A percentile compares a stretch with the other conserved stretches of the same genome.
Conservation (phyloP, 2,329 filamentous ascomycete species). For the Penicillium fuscoglaucum region DNA sequence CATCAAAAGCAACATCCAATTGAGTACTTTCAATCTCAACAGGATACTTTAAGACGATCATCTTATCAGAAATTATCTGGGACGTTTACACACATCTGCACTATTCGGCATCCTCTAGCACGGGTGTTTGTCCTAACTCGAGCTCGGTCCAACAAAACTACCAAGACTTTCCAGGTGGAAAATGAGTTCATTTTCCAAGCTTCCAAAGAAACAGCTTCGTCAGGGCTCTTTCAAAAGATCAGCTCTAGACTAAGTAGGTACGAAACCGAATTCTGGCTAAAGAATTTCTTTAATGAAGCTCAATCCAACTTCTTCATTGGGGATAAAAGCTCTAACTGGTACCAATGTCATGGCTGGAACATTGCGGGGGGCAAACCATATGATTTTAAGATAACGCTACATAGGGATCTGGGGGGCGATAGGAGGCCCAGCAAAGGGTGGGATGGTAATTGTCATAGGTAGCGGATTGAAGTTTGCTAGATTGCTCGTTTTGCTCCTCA, state of each 20-base stretch:
- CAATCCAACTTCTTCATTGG: constrained; percentile 2
- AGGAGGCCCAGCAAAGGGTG: not conserved
- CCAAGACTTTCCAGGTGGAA: constrained; percentile 1
- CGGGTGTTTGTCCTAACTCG: not conserved
- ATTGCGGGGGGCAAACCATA: not conserved
- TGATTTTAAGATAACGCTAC: not conserved
- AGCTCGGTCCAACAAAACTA: not conserved
- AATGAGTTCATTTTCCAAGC: not conserved
- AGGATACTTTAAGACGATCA: not conserved
- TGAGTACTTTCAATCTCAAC: not conserved
- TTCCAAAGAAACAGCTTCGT: not conserved
- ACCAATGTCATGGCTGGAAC: constrained; percentile 6
- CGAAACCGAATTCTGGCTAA: constrained; percentile 4
- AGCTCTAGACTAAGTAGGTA: constrained; percentile 2
- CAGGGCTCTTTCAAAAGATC: constrained; percentile 3
- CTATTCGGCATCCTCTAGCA: constrained; percentile 2
- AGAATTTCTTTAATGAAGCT: not conserved
- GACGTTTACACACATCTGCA: not conserved
- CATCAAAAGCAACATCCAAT: too few relatives aligned
- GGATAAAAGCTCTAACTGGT: constrained; percentile 4
- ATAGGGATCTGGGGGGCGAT: not conserved
- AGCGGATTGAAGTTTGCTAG: not conserved
- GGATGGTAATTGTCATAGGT: not conserved
- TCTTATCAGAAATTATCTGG: not conserved
- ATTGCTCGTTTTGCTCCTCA: not conserved